Percentiles rank a stretch among this genome's conserved stretches.
These are phyloP conservation scores for Aspergillus carlsbadensis DNA, from an alignment of 495 filamentous ascomycete species.

Conservation along the genomic window DNA sequence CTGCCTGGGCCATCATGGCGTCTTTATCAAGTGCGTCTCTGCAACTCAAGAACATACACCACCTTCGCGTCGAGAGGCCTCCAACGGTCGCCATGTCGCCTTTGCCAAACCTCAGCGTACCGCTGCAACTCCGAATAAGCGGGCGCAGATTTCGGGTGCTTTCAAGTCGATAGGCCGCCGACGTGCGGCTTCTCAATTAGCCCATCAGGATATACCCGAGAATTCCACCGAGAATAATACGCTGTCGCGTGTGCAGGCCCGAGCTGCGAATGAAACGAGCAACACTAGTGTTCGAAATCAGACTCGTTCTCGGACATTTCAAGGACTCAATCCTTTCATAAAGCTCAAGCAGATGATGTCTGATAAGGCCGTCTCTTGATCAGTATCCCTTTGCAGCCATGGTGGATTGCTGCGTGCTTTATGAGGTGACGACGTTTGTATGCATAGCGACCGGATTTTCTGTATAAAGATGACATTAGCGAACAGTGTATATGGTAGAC, in stretches of 20 bases:
- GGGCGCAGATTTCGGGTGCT: slow-evolving; percentile 9
- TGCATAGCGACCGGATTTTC: too few relatives aligned
- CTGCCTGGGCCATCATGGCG: slow-evolving; percentile 17
- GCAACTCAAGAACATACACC: slow-evolving; percentile 12
- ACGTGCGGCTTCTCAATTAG: neutral
- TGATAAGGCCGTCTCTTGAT: neutral
- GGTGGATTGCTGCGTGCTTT: neutral
- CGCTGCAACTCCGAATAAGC: neutral
- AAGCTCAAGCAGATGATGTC: neutral
- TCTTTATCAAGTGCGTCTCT: slow-evolving; percentile 16
- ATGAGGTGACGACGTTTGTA: neutral
- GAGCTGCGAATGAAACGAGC: neutral
- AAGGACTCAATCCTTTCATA: neutral
- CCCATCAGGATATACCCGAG: too few relatives aligned
- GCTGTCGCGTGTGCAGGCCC: neutral
- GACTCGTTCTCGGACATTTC: neutral
- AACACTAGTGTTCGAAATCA: neutral
- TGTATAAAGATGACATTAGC: too few relatives aligned
- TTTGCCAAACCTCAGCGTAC: neutral
- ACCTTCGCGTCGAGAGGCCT: neutral
- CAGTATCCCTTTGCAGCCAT: neutral
- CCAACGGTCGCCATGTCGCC: neutral
- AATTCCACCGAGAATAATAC: neutral
- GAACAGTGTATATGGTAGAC: too few relatives aligned
- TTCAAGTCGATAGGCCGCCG: slow-evolving; percentile 14